These are phyloP conservation scores for Nicotiana undulata DNA, from an alignment of 257 asterid genomes.

Conservation along the genomic window DNA sequence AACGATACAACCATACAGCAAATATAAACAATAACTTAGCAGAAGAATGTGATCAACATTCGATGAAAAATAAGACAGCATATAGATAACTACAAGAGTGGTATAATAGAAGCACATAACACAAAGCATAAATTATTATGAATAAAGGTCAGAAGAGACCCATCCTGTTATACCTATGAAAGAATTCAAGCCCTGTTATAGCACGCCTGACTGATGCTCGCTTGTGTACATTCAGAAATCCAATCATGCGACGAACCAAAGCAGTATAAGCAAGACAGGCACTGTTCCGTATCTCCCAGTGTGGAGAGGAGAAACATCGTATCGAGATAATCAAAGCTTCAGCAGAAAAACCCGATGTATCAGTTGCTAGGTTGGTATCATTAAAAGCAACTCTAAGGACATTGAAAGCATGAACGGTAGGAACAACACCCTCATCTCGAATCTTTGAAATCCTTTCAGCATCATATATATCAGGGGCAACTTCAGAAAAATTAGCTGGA, in stretches of 20 bases:
- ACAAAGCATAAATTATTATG: not conserved
- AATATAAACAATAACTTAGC: not conserved
- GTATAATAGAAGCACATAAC: not conserved
- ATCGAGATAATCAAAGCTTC: slow-evolving; percentile 76
- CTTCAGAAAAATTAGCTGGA: slow-evolving; percentile 11
- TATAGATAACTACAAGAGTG: not conserved
- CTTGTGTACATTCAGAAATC: slow-evolving; percentile 86
- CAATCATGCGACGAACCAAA: slow-evolving; percentile 92
- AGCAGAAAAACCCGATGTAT: slow-evolving; percentile 86
- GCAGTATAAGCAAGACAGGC: slow-evolving; percentile 97
- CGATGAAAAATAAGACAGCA: not conserved
- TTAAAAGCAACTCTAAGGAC: slow-evolving; percentile 85
- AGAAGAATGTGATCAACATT: not conserved
- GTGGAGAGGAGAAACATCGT: slow-evolving; percentile 82
- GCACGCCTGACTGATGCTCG: slow-evolving; percentile 92
- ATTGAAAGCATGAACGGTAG: slow-evolving; percentile 93
- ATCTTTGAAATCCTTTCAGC: slow-evolving; percentile 50
- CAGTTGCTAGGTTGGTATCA: slow-evolving; percentile 90
- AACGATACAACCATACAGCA: not conserved
- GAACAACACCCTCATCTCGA: slow-evolving; percentile 94
- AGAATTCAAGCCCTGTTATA: slow-evolving; percentile 86
- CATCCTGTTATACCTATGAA: slow-evolving; percentile 57
- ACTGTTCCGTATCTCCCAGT: slow-evolving; percentile 98
- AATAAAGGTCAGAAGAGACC: slow-evolving; percentile 2
- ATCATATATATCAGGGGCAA: slow-evolving; percentile 24